Conservation (phyloP, 1,284 basidiomycete genomes). For the Melampsora abietis-canadensis region DNA sequence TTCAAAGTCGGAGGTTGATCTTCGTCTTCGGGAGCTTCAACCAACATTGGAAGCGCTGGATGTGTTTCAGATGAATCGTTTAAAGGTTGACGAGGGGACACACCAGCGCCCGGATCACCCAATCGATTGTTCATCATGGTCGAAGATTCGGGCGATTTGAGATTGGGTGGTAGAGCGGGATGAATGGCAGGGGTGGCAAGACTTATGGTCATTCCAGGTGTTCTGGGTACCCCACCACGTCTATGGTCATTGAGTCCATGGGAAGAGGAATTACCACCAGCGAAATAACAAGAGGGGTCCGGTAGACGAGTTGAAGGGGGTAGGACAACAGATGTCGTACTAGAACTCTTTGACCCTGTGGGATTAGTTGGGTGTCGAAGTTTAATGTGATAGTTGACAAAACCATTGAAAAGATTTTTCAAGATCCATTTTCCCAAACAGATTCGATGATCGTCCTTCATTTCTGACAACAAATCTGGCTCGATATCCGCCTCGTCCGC, state of each 20-base stretch:
- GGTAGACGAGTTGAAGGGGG: constrained; percentile 12
- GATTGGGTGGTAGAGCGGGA: constrained; percentile 56
- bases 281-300: constrained; percentile 48
- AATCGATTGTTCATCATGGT: too few relatives aligned
- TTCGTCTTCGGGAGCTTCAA: constrained; percentile 30
- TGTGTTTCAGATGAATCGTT: constrained; percentile 4
- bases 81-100: background rate
- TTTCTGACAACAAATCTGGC: constrained; percentile 46
- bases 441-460: constrained; percentile 66
- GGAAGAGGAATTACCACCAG: constrained; percentile 45
- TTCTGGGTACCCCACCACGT: constrained; percentile 32
- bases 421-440: constrained; percentile 52
- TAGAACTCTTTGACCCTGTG: constrained; percentile 45
- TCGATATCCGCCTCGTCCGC: constrained; percentile 65
- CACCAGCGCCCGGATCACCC: background rate
- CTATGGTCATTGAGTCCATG: background rate
- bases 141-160: background rate
- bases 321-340: background rate
- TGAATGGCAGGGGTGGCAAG: constrained; percentile 66
- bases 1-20: too few relatives aligned
- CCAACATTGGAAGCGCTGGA: constrained; percentile 24
- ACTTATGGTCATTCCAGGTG: constrained; percentile 59
- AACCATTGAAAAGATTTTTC: constrained; percentile 51
- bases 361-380: constrained; percentile 35
- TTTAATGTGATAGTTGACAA: constrained; percentile 44